Evolutionary conservation across 1,139 yeast species (phyloP), one percentile per base, ranked within the genome.

Genomic region (Debaryomycetaceae sp.): DNA sequence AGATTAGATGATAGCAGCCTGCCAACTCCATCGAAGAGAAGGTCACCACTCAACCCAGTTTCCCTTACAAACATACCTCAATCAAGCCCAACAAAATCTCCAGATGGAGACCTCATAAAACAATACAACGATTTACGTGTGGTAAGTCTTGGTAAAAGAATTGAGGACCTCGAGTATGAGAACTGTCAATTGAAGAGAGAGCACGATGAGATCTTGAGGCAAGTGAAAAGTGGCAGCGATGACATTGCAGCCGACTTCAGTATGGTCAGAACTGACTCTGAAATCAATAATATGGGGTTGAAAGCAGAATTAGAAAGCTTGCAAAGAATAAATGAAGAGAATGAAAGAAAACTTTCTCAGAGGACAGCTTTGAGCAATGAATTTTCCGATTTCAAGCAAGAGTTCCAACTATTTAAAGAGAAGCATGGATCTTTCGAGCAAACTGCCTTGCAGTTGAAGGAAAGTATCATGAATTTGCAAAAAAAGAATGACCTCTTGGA

Each of bases 351-450:
- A 22, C 8, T 24, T 9, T 18, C 33, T 24, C 39, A 53, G 30
- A 51, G 48, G 31, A 35, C 42, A 1, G 17, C 40, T 6, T 36
- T 51, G 19, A 41, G 35, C 17, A 33, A 40, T 17, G 47, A 46
- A 32, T 33, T 56, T 33, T 41, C 36, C 6, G 52, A 45, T 6
- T 42, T 56, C 34, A 44, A 45, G 31, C 34, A 39, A 1, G 61
- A 56, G 7, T 45, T 54, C 28, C 33, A 31, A 6, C 31, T n/a
- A 4, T 52, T 52, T 41, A 46, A 47, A 29, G 28, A 33, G 13
- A 42, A 45, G 6, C 45, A 50, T 18, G 41, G 42, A 5, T 39
- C 44, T 11, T 50, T 53, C 38, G 47, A 43, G 17, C 15, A 38
- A 6, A 42, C 45, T 4, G 39, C 50, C 9, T 48, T 46, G 6